phyloP scores from a whole-genome alignment of 2,329 filamentous ascomycete genomes.

The Hymenoscyphus albidus region DNA sequence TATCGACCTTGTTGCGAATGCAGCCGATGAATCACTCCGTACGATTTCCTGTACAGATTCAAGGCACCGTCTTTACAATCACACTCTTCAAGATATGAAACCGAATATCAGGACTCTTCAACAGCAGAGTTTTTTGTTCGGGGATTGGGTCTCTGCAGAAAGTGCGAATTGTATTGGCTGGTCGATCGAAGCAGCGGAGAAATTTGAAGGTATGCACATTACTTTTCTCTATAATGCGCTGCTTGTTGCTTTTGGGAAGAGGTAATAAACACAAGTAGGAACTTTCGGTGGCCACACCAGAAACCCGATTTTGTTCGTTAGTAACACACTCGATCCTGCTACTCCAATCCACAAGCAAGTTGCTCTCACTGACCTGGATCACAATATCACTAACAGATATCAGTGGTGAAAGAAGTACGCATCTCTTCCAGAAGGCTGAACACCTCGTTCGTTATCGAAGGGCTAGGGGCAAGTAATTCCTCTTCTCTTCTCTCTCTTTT shows the following conservation, averaged over 20 bases:
- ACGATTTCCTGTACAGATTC: background rate
- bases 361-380: too few species aligned
- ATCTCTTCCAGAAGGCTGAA: background rate
- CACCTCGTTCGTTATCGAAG: background rate
- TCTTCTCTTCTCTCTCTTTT: background rate
- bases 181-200: background rate
- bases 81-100: background rate
- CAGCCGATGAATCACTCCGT: background rate
- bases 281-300: slow-evolving; percentile 34
- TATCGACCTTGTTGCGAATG: background rate
- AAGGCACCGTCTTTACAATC: background rate
- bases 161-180: background rate
- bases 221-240: background rate
- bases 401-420: background rate
- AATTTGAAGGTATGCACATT: background rate
- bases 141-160: background rate
- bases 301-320: slow-evolving; percentile 36
- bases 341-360: slow-evolving; percentile 28
- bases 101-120: background rate
- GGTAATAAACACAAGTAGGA: slow-evolving; percentile 16
- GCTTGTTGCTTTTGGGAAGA: too few species aligned
- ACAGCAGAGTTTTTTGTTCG: background rate
- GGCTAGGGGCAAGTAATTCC: background rate
- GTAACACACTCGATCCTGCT: slow-evolving; percentile 35
- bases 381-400: background rate